These are phyloP conservation scores for Taphrina pruni DNA, from an alignment of 1,139 yeast genomes.

Conservation along the genomic window DNA sequence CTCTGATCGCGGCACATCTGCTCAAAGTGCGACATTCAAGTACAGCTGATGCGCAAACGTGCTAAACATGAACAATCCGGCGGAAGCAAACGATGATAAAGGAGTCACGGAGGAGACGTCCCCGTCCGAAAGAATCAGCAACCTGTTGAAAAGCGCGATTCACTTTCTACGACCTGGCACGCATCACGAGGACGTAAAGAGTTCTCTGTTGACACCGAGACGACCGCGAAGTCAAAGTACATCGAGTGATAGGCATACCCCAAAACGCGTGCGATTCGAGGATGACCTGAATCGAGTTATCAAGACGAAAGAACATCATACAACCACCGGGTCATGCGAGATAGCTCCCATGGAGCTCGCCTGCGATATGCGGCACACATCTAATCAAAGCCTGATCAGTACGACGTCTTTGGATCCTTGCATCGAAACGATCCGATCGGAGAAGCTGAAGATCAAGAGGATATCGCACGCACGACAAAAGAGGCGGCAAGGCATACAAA, in stretches of 20 bases:
- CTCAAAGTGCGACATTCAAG: no score
- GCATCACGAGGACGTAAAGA: neutral
- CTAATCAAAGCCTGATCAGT: no score
- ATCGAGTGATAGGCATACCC: neutral
- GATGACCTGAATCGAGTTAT: neutral
- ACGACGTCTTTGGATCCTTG: neutral
- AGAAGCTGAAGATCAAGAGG: neutral
- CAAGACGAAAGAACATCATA: no score
- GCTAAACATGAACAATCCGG: neutral
- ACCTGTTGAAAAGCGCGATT: neutral
- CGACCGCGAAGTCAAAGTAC: neutral
- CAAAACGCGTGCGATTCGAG: neutral
- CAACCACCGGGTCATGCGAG: no score
- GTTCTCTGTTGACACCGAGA: neutral
- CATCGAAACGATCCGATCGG: neutral
- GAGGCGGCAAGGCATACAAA: neutral
- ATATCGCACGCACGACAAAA: slow-evolving; percentile 1
- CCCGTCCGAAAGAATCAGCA: neutral
- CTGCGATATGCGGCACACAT: no score
- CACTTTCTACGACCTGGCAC: neutral
- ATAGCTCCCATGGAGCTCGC: no score
- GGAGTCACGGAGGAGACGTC: neutral
- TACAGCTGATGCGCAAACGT: neutral
- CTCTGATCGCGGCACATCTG: no score
- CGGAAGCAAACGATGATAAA: neutral